A percentile compares a stretch with the other conserved stretches of the same genome.
phyloP scores from a whole-genome alignment of 2,329 filamentous ascomycete species.

The Paecilomyces dactylethromorphus region DNA sequence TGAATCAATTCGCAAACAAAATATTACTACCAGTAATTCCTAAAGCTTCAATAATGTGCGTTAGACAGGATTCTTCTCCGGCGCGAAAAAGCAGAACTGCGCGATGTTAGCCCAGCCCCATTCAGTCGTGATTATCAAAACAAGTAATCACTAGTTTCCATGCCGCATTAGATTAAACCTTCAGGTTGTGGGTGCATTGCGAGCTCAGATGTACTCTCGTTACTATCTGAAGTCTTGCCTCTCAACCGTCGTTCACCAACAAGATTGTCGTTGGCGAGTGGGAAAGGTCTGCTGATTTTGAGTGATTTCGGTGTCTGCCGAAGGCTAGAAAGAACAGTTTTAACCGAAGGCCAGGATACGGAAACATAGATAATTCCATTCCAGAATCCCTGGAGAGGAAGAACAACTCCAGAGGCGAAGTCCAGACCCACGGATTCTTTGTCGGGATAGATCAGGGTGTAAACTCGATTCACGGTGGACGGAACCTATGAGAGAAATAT shows the following conservation, averaged over 20 bases:
- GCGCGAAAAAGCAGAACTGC: background rate
- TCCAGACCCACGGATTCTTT: conserved; percentile 54
- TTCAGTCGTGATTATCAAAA: background rate
- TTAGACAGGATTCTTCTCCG: too few relatives aligned
- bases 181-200: background rate
- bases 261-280: background rate
- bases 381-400: conserved; percentile 80
- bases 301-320: background rate
- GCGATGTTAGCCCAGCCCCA: background rate
- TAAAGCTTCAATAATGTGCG: too few relatives aligned
- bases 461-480: conserved; percentile 70
- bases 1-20: too few relatives aligned
- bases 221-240: background rate
- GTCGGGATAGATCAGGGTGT: conserved; percentile 55
- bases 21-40: too few relatives aligned
- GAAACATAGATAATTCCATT: conserved; percentile 71
- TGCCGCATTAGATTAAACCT: background rate
- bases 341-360: conserved; percentile 61
- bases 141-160: background rate
- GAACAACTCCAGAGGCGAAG: conserved; percentile 64
- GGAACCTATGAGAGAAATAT: conserved; percentile 42
- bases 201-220: background rate
- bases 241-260: background rate
- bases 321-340: conserved; percentile 20
- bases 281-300: background rate